A percentile compares a stretch with the other conserved stretches of the same genome.
Evolutionary conservation across 345 rosid genomes (phyloP).

Genomic region (Populus pruinosa): DNA sequence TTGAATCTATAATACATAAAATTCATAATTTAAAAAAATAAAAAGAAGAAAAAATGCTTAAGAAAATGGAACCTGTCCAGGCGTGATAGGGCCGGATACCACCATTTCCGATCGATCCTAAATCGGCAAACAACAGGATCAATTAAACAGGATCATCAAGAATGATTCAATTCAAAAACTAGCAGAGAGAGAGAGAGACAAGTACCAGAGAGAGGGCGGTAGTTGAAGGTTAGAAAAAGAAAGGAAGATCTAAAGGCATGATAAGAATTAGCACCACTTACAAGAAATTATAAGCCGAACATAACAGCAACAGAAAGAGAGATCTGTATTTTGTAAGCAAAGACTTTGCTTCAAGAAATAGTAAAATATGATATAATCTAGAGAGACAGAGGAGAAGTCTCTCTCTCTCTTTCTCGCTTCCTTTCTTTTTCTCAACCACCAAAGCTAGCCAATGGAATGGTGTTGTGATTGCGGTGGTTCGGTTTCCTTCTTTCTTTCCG

Average conservation of each 20-base stretch:
- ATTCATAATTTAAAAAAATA: not conserved
- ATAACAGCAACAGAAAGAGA: not conserved
- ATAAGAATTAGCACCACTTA: no score
- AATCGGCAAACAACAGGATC: slow-evolving; percentile 16
- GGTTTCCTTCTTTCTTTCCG: slow-evolving; percentile 12
- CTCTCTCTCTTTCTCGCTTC: slow-evolving; percentile 35
- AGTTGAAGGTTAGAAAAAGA: slow-evolving; percentile 21
- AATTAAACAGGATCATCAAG: slow-evolving; percentile 15
- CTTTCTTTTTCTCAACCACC: not conserved
- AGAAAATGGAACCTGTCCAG: slow-evolving; percentile 61
- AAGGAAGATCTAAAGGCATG: not conserved
- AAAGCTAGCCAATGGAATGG: not conserved
- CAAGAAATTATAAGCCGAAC: not conserved
- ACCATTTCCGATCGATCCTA: slow-evolving; percentile 38
- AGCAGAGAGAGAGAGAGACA: slow-evolving; percentile 11
- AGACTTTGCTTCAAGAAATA: slow-evolving; percentile 69
- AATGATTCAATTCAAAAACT: slow-evolving; percentile 7
- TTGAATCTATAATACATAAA: not conserved
- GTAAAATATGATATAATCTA: slow-evolving; percentile 13
- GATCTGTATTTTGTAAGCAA: not conserved
- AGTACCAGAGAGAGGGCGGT: slow-evolving; percentile 31
- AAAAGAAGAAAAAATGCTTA: slow-evolving; percentile 6
- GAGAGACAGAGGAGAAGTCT: slow-evolving; percentile 44
- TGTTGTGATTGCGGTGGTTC: slow-evolving; percentile 6
- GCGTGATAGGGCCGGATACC: slow-evolving; percentile 64